Conservation (phyloP, 1,284 basidiomycete species). For the Heterobasidion parviporum region DNA sequence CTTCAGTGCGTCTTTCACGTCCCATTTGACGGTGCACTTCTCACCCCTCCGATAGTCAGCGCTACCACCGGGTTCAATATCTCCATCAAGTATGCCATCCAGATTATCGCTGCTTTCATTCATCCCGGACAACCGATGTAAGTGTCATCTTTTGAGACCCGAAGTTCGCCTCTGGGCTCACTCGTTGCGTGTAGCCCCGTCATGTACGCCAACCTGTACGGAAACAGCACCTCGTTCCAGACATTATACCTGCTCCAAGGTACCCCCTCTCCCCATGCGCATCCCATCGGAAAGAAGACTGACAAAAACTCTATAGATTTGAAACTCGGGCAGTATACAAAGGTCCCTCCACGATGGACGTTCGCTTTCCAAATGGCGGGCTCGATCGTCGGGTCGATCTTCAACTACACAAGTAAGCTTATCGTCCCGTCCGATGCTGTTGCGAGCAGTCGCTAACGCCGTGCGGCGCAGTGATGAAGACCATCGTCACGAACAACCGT, state of each 20-base stretch:
- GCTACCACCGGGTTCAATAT: constrained; percentile 47
- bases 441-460: not conserved
- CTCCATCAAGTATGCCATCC: constrained; percentile 43
- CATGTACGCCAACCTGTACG: constrained; percentile 48
- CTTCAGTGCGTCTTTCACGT: constrained; percentile 29
- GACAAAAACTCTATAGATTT: constrained; percentile 25
- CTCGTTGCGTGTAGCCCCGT: constrained; percentile 23
- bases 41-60: constrained; percentile 22
- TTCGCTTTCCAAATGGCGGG: constrained; percentile 41
- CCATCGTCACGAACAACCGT: constrained; percentile 39
- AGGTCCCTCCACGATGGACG: constrained; percentile 38
- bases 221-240: constrained; percentile 52
- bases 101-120: constrained; percentile 55
- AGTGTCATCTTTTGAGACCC: constrained; percentile 8
- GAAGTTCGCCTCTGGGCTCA: not conserved
- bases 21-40: not conserved
- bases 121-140: constrained; percentile 51
- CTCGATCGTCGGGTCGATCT: constrained; percentile 32
- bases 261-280: not conserved
- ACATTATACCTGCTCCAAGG: constrained; percentile 50
- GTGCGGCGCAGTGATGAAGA: constrained; percentile 33
- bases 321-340: constrained; percentile 57
- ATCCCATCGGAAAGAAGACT: too few relatives aligned
- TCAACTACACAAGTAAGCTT: constrained; percentile 43
- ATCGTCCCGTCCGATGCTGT: not conserved